Base-by-base conservation (phyloP, 2,329 filamentous ascomycete genomes). In the Botrytis squamosa region DNA sequence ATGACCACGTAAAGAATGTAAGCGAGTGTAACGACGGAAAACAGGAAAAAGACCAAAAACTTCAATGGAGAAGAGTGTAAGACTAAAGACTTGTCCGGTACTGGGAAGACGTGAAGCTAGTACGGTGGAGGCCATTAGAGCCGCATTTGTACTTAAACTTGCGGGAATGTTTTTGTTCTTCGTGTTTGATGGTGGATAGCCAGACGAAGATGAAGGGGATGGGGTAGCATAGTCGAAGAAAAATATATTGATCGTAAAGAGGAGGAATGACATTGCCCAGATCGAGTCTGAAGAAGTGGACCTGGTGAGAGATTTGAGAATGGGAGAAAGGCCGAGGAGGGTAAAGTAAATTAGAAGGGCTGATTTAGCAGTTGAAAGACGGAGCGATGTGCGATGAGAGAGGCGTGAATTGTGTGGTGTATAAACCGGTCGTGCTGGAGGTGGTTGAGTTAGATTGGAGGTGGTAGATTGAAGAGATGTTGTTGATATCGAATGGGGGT, bases 1-100 rank as follows among this genome's bases (percentile, higher is more conserved):
- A 82, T 99, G 95, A 38, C 94, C 93, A 1, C 85, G 88, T 91
- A 93, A 96, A 74, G 91, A 94, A 55, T 92, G 88, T 81, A 95
- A 92, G 25, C 93, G 89, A 16, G 97, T 88, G 80, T 97, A 93
- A 9, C 95, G 89, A n/a, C 96, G 87, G 80, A 98, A 98, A 7
- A 99, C 95, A n/a, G 96, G 96, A 78, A 98, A 98, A 12, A 99
- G 87, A 0, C 95, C 96, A 82, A 98, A 99, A 1, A 99, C 94
- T 82, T 99, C 94, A 78, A 99, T 98, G 75, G 92, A 95, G 87
- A 99, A 98, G 9, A 99, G 88, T 0, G 95, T 98, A 44, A 99
- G 86, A 76, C 92, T 95, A 81, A 99, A 99, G 0, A 99, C 96
- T 81, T 98, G 93, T 0, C 94, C 95, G 0, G 96, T 98, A 25